These are phyloP conservation scores for Pythium sp. DNA, from an alignment of 352 stramenopile species.

Conservation along the genomic window DNA sequence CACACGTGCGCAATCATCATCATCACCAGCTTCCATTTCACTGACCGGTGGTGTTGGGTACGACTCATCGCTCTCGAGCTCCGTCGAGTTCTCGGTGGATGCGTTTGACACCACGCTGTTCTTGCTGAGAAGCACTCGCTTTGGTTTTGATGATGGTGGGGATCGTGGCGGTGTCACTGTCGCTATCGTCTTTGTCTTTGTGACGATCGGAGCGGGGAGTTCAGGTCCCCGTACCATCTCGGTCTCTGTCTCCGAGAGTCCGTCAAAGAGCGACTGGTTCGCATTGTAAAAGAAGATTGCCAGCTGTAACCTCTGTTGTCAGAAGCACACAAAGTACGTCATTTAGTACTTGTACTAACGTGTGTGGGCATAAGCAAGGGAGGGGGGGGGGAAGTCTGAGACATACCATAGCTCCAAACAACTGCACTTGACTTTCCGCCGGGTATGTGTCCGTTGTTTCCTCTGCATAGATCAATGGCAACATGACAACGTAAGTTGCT, in stretches of 20 bases:
- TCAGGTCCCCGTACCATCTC: slow-evolving; percentile 44
- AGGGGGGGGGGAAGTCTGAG: no score
- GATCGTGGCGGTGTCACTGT: neutral
- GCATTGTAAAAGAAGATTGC: slow-evolving; percentile 74
- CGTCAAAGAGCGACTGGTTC: slow-evolving; percentile 47
- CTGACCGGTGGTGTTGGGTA: slow-evolving; percentile 8
- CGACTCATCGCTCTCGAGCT: neutral
- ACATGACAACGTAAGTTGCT: neutral
- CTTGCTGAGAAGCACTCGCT: slow-evolving; percentile 6
- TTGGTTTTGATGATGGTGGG: neutral
- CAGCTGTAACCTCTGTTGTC: slow-evolving; percentile 53
- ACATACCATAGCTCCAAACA: slow-evolving; percentile 64
- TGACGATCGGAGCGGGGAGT: slow-evolving; percentile 2
- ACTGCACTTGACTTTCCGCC: slow-evolving; percentile 33
- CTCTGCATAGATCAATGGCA: slow-evolving; percentile 24
- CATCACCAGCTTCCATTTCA: slow-evolving; percentile 10
- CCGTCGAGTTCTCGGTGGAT: slow-evolving; percentile 7
- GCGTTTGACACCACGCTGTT: slow-evolving; percentile 1
- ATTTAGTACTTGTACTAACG: neutral
- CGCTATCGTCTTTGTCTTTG: neutral
- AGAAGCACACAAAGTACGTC: slow-evolving; percentile 5
- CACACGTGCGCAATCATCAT: neutral
- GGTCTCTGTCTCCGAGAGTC: slow-evolving; percentile 43
- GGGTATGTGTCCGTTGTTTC: slow-evolving; percentile 30
- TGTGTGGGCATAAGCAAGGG: no score